Evolutionary conservation across 352 stramenopile genomes (phyloP).

Genomic region (Nothophytophthora sp.): DNA sequence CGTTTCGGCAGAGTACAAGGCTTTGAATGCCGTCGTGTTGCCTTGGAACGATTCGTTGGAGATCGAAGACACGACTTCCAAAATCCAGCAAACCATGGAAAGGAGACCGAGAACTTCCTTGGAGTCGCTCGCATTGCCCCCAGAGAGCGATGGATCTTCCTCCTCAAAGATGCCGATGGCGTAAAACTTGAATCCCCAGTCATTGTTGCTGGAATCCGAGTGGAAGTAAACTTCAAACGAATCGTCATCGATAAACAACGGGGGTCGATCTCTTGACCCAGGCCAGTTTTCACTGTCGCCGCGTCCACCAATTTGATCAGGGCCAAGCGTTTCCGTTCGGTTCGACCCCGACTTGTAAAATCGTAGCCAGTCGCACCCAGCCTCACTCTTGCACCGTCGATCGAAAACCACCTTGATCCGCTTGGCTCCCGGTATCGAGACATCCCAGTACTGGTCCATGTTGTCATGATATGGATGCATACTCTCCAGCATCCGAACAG

Average conservation of each 20-base stretch:
- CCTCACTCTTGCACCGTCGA: slow-evolving; percentile 65
- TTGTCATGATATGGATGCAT: slow-evolving; percentile 75
- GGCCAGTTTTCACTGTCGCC: slow-evolving; percentile 79
- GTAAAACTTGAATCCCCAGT: slow-evolving; percentile 91
- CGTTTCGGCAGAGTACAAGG: slow-evolving; percentile 32
- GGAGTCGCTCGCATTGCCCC: not conserved
- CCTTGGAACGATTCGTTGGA: slow-evolving; percentile 7
- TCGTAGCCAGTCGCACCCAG: slow-evolving; percentile 58
- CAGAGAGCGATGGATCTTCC: slow-evolving; percentile 3
- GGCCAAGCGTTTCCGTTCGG: slow-evolving; percentile 45
- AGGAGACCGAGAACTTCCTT: slow-evolving; percentile 28
- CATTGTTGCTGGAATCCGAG: slow-evolving; percentile 77
- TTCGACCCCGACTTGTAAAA: slow-evolving; percentile 70
- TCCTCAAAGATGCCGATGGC: slow-evolving; percentile 67
- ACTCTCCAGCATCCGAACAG: slow-evolving; percentile 63
- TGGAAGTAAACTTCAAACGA: slow-evolving; percentile 84
- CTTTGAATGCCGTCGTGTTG: slow-evolving; percentile 14
- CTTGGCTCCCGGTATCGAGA: slow-evolving; percentile 66
- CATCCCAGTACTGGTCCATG: slow-evolving; percentile 63
- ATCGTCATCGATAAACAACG: slow-evolving; percentile 72
- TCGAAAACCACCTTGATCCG: slow-evolving; percentile 77
- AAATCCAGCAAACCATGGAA: slow-evolving; percentile 39
- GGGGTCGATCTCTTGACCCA: slow-evolving; percentile 56
- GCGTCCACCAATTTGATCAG: slow-evolving; percentile 64
- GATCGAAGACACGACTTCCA: slow-evolving; percentile 29